phyloP scores from a whole-genome alignment of 23 red algal genomes.

The Gracilaria caudata region DNA sequence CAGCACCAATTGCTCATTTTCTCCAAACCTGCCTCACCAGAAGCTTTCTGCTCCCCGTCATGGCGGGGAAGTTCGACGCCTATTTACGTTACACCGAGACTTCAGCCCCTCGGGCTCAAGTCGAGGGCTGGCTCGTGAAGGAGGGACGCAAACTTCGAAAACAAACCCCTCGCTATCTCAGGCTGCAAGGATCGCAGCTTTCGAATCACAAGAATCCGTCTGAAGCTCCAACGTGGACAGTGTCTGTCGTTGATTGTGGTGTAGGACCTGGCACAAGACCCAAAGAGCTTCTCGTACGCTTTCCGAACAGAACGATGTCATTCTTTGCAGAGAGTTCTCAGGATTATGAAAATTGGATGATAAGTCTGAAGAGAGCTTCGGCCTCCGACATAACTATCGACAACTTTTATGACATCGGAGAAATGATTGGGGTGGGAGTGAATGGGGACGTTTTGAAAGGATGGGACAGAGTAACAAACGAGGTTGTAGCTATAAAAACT shows the following conservation, averaged over 20 bases:
- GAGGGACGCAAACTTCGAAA: slow-evolving; percentile 55
- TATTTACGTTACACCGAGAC: slow-evolving; percentile 57
- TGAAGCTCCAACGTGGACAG: slow-evolving; percentile 69
- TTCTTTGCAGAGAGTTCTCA: slow-evolving; percentile 70
- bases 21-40: neutral
- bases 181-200: slow-evolving; percentile 51
- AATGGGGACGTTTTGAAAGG: slow-evolving; percentile 79
- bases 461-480: slow-evolving; percentile 64
- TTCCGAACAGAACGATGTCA: slow-evolving; percentile 71
- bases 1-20: neutral
- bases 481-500: slow-evolving; percentile 82
- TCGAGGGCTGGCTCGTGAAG: slow-evolving; percentile 84
- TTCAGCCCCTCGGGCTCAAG: slow-evolving; percentile 16
- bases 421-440: slow-evolving; percentile 82
- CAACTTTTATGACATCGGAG: slow-evolving; percentile 83
- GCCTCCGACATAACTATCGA: slow-evolving; percentile 54
- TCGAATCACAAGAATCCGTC: slow-evolving; percentile 61
- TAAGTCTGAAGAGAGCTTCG: slow-evolving; percentile 69
- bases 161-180: slow-evolving; percentile 62
- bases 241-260: slow-evolving; percentile 61
- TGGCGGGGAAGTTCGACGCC: slow-evolving; percentile 14
- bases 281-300: slow-evolving; percentile 72
- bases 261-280: slow-evolving; percentile 71
- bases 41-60: neutral
- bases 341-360: slow-evolving; percentile 77